Base-by-base conservation (phyloP, 768 basidiomycete species). In the Austroboletus festivus region DNA sequence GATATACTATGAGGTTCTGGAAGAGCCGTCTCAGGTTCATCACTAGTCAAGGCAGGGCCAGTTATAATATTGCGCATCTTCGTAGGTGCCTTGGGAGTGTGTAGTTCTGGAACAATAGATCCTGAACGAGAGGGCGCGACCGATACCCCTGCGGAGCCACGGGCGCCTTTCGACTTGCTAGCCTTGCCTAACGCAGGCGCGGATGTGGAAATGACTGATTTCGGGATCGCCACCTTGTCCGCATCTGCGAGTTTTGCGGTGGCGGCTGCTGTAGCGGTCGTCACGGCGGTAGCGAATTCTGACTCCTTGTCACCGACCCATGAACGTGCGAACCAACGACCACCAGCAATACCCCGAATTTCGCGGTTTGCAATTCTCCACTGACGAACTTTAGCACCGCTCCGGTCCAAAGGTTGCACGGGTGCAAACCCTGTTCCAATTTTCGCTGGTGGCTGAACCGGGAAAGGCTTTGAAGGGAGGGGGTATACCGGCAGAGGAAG, bases 291-390 rank as follows among this genome's bases (percentile, higher is more conserved):
- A 7, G 82, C 78, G 49, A 77, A 82, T 42, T 85, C 78, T 10
- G 86, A 88, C 43, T 89, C 86, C 64, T 86, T 89, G 52, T 83
- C 83, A 20, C 88, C 89, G n/a, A 88, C 85, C 87, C 87, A 91
- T n/a, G 85, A 69, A 26, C 77, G 78, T 6, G 81, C 70, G 55
- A 89, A 84, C 89, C 89, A 91, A 34, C 88, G 80, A 1, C 89
- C 89, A 12, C 89, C 89, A 18, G 83, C 88, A 44, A 91, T 88
- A 7, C 89, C 89, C 31, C 86, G 75, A 44, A 91, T 80, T 68
- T 90, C 89, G 35, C 89, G 80, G 48, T 83, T 77, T 8, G 86
- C 87, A 35, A 76, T 60, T 33, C 86, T 79, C 89, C 89, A 91
- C 49, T 78, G 82, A 24, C 89, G 79, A 21, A 79, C 79, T 56